phyloP scores from a whole-genome alignment of 108 stramenopile species.

The Ochromonas danica region DNA sequence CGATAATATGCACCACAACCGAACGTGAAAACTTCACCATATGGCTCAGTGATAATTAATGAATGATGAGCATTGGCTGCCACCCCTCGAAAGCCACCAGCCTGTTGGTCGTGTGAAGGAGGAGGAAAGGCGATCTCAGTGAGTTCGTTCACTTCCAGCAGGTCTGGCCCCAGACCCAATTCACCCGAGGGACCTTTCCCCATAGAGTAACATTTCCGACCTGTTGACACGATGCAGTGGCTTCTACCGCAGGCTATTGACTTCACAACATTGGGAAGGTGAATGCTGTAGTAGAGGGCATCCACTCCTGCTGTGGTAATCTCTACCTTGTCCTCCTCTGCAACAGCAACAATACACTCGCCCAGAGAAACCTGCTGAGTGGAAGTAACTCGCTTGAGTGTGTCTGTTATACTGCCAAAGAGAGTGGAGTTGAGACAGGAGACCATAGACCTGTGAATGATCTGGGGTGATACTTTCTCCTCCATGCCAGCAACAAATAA shows the following conservation, averaged over 20 bases:
- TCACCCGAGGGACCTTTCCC: neutral
- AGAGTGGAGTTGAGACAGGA: too few relatives aligned
- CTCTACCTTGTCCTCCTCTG: too few relatives aligned
- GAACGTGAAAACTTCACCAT: neutral
- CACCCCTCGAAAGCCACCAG: neutral
- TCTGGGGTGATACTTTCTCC: too few relatives aligned
- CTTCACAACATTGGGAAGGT: neutral
- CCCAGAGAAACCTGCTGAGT: too few relatives aligned
- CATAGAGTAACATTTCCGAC: neutral
- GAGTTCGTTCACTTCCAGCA: too few relatives aligned
- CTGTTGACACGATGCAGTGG: neutral
- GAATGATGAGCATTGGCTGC: neutral
- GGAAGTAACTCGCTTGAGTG: too few relatives aligned
- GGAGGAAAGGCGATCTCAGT: neutral
- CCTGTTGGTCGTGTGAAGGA: neutral
- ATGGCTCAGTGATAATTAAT: neutral
- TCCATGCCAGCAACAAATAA: too few relatives aligned
- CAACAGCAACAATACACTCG: too few relatives aligned
- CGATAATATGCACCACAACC: constrained; percentile 9
- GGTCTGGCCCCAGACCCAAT: neutral
- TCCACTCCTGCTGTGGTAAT: too few relatives aligned
- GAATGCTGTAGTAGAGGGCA: too few relatives aligned
- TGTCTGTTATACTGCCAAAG: too few relatives aligned
- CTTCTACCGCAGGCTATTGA: neutral
- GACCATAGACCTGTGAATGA: too few relatives aligned